Evolutionary conservation across 345 rosid species (phyloP).

Genomic region (Nasturtium officinale): DNA sequence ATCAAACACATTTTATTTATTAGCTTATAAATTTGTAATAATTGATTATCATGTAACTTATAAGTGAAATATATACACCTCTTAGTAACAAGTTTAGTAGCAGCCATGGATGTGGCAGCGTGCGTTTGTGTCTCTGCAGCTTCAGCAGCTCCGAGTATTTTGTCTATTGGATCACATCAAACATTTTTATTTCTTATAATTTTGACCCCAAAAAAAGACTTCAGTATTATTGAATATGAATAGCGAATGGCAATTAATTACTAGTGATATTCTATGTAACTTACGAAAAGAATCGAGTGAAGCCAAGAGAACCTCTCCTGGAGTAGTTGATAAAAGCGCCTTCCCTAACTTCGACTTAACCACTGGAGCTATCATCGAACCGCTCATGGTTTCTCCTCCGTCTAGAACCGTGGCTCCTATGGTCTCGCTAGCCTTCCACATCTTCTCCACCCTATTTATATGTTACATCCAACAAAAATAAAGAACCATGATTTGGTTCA

Average conservation of each 20-base stretch:
- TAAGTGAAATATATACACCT: conserved; percentile 45
- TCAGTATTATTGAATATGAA: background rate
- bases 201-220: background rate
- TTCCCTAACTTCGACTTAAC: conserved; percentile 69
- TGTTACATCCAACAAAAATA: background rate
- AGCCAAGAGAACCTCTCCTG: conserved; percentile 74
- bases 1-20: no score
- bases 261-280: conserved; percentile 46
- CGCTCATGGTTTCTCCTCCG: conserved; percentile 52
- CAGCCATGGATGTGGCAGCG: conserved; percentile 61
- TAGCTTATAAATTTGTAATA: no score
- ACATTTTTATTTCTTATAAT: background rate
- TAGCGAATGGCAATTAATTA: background rate
- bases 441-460: conserved; percentile 54
- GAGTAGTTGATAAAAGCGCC: conserved; percentile 62
- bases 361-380: conserved; percentile 61
- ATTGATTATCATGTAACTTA: background rate
- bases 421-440: conserved; percentile 62
- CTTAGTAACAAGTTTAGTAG: conserved; percentile 57
- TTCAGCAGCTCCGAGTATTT: conserved; percentile 78
- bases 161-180: conserved; percentile 45
- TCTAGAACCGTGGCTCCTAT: conserved; percentile 43
- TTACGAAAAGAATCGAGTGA: conserved; percentile 82
- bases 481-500: background rate
- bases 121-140: conserved; percentile 72